Base-by-base conservation (phyloP, 2,329 filamentous ascomycete species). In the Colletotrichum coccodes region DNA sequence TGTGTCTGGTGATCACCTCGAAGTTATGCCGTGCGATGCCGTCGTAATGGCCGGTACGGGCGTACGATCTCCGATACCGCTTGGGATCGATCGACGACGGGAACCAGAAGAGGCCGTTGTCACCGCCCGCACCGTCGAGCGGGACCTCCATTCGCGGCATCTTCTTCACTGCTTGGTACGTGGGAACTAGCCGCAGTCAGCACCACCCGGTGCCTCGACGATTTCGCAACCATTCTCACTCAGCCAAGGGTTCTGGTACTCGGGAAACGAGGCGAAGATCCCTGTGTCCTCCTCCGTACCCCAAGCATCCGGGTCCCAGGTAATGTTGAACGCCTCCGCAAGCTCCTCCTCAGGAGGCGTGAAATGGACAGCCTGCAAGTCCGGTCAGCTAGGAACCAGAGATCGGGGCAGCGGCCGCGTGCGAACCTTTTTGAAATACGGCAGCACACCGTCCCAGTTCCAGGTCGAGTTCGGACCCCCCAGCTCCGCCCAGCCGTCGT, bases 401-500 rank as follows among this genome's bases (percentile, higher is more conserved):
- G 32, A 14, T 7, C 4, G n/a, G 4, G 14, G n/a, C 7, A 7
- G 6, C 34, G 12, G 46, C 12, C 16, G 6, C 60, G 7, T 16
- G 30, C 34, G 32, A 49, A 79, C 81, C 73, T 84, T 85, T 34
- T 78, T 80, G 66, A 85, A 81, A 49, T 84, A 86, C 0, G 81
- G 83, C 0, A 82, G 73, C 7, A 86, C 28, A 23, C 74, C 64
- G 28, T 74, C 63, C 76, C 75, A 77, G 9, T 81, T 73, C 76
- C 81, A 85, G 16, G 75, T 76, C 82, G 82, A 86, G 7, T 80
- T 82, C 1, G 78, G 73, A 34, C 84, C 84, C 0, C 83, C 85
- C 4, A 87, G 70, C 4, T 74, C 73, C 32, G 78, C 77, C 84
- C 84, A 87, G 2, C 77, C 75, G 56, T 85, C 75, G 56, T 84